Base-by-base conservation (phyloP, 2,329 filamentous ascomycete species). In the Akanthomyces muscarius region DNA sequence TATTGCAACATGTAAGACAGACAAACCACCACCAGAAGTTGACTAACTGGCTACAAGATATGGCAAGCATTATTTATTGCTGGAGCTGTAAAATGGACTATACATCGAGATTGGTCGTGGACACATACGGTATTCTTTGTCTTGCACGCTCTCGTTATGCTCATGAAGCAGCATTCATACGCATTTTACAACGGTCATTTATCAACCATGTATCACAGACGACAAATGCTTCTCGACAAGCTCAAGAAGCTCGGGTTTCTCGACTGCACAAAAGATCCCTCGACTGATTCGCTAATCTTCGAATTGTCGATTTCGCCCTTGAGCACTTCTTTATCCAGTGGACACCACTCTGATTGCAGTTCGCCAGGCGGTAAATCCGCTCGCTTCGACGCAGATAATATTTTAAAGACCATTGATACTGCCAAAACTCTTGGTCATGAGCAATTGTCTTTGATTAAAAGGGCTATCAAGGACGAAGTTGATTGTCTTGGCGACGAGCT, bases 131-230 rank as follows among this genome's bases (percentile, higher is more conserved):
- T 92, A 21, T 92, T 90, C 72, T 89, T 91, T 57, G 86, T 90
- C 11, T 77, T 93, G 21, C 89, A 93, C 70, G 86, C 86, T 16
- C 76, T 93, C 62, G 85, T 89, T 3, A 89, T 92, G 81, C 72
- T 93, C 28, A 93, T 93, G 90, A 94, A 94, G 77, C 89, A 92
- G 74, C 90, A 92, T 71, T 89, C 87, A 21, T 92, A 91, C 70
- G 83, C 88, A 5, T 91, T 91, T 68, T 92, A 91, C 74, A 93
- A 92, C 68, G 90, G 90, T 7, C 84, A 92, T 66, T 77, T 88
- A 57, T 91, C 83, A 3, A 82, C 84, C 23, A 77, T 85, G 3
- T 85, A 86, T 69, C 81, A 83, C 63, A 78, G 77, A 62, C 77
- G 83, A 2, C 67, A 70, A 13, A 69, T 73, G n/a, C 72, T 85